These are phyloP conservation scores for Aspergillus baeticus DNA, from an alignment of 495 filamentous ascomycete species.

Conservation along the genomic window DNA sequence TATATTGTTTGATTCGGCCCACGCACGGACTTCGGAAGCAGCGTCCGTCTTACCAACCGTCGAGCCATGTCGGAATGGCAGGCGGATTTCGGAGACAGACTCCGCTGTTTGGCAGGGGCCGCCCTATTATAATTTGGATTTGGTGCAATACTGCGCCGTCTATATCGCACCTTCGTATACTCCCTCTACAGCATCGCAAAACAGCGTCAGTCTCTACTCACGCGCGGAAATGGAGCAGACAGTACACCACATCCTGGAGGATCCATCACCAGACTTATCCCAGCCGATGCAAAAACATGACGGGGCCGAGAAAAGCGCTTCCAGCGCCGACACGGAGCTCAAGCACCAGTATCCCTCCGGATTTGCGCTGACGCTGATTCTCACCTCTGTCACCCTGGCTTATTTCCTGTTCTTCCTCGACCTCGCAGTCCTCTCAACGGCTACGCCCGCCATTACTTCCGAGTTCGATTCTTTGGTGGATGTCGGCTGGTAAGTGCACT, in stretches of 20 bases:
- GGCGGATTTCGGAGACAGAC: too few species aligned
- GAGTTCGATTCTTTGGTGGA: background rate
- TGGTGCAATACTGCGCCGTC: too few species aligned
- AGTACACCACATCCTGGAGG: background rate
- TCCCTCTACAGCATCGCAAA: too few species aligned
- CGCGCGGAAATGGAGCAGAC: too few species aligned
- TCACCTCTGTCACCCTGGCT: constrained; percentile 3
- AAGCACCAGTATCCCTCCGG: background rate
- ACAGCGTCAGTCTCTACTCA: too few species aligned
- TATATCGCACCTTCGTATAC: too few species aligned
- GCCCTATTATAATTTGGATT: too few species aligned
- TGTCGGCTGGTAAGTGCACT: constrained; percentile 1
- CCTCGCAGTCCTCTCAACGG: background rate
- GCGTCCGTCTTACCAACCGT: too few species aligned
- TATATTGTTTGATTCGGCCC: too few species aligned
- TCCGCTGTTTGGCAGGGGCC: too few species aligned
- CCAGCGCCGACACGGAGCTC: background rate
- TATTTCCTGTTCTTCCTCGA: constrained; percentile 20
- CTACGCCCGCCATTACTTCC: background rate
- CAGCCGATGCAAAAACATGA: background rate
- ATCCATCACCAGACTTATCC: background rate
- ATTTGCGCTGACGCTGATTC: background rate
- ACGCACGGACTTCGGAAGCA: constrained; percentile 7
- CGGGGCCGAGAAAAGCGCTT: background rate
- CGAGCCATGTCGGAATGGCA: too few species aligned